Evolutionary conservation across 768 basidiomycete species (phyloP).

Genomic region (Lentinula lateritia): DNA sequence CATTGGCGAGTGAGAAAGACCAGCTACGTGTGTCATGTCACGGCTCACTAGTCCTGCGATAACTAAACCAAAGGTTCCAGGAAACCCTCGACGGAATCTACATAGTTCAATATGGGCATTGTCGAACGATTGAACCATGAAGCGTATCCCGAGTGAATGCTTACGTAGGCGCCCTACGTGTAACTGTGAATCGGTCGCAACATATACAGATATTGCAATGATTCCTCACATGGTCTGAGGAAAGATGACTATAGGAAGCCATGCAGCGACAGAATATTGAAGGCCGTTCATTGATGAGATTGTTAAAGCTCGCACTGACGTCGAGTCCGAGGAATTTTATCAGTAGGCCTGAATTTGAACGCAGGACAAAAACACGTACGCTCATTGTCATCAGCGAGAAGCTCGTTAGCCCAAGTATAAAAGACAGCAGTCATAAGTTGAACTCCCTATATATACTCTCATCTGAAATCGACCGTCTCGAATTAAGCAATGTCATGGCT

Average conservation of each 20-base stretch:
- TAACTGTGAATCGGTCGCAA: conserved; percentile 7
- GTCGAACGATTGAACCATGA: background rate
- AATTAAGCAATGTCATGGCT: background rate
- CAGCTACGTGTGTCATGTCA: background rate
- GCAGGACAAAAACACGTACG: conserved; percentile 2
- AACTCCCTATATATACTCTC: conserved; percentile 9
- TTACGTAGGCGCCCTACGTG: conserved; percentile 12
- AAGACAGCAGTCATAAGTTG: conserved; percentile 22
- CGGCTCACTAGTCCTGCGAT: conserved; percentile 17
- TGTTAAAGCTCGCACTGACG: conserved; percentile 16
- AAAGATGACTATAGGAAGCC: conserved; percentile 22
- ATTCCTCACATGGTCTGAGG: conserved; percentile 16
- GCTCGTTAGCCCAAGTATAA: conserved; percentile 21
- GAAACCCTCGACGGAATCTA: conserved; percentile 18
- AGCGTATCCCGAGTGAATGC: background rate
- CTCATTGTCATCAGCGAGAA: conserved; percentile 16
- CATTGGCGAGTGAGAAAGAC: background rate
- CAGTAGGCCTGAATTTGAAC: background rate
- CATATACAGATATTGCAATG: background rate
- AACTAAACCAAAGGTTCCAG: conserved; percentile 19
- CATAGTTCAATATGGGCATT: background rate
- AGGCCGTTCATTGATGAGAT: conserved; percentile 21
- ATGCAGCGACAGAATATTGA: conserved; percentile 20
- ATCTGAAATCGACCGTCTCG: background rate
- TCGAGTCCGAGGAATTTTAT: background rate